Conservation (phyloP, 2,329 filamentous ascomycete genomes). For the Mycosphaerella arachidis region DNA sequence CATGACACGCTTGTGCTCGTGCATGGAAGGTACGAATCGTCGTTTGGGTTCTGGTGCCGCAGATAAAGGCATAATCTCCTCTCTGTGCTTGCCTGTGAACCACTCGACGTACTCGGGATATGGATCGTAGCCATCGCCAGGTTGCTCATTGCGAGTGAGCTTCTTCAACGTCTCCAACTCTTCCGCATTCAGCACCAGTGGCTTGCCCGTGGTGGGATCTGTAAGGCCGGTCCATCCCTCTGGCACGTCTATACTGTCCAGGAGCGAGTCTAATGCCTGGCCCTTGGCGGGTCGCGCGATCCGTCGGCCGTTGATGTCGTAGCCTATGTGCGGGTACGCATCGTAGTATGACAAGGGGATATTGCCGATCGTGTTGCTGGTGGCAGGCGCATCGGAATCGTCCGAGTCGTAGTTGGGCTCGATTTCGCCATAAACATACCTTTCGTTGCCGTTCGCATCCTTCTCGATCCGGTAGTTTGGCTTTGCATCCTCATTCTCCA, state of each 20-base stretch:
- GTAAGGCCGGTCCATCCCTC: constrained; percentile 97
- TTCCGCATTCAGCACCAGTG: constrained; percentile 77
- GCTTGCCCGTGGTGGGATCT: constrained; percentile 89
- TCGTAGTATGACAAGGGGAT: constrained; percentile 96
- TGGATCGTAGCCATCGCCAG: constrained; percentile 83
- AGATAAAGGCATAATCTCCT: constrained; percentile 88
- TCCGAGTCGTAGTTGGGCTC: constrained; percentile 95
- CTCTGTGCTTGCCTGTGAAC: constrained; percentile 78
- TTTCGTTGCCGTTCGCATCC: constrained; percentile 84
- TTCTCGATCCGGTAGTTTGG: constrained; percentile 60
- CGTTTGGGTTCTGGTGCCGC: constrained; percentile 94
- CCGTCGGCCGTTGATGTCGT: constrained; percentile 97
- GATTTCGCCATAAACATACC: constrained; percentile 91
- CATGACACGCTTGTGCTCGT: constrained; percentile 93
- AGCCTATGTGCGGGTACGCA: constrained; percentile 95
- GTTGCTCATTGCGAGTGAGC: constrained; percentile 82
- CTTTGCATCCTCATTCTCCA: constrained; percentile 26
- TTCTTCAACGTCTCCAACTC: constrained; percentile 85
- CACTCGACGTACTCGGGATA: constrained; percentile 93
- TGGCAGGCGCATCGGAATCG: constrained; percentile 76
- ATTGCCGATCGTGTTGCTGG: constrained; percentile 87
- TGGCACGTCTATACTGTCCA: constrained; percentile 94
- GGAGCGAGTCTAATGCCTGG: constrained; percentile 83
- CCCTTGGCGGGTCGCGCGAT: constrained; percentile 94
- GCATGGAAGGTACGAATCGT: constrained; percentile 91